Base-by-base conservation (phyloP, 2,329 filamentous ascomycete genomes). In the Colletotrichum australisinense region DNA sequence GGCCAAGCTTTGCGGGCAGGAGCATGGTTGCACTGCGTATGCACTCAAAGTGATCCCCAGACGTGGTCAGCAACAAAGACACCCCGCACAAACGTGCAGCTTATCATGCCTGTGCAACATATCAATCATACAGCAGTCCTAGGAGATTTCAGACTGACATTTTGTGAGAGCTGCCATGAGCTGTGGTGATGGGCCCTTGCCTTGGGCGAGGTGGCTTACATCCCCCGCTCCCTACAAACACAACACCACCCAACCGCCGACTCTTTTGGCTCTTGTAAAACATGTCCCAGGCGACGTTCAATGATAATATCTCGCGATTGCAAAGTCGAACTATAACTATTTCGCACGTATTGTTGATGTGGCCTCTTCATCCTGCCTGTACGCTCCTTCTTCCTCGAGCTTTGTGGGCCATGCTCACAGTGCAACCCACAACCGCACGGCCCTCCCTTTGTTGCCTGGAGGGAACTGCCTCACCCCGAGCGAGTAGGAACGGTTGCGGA, bases 61-160 rank as follows among this genome's bases (percentile, higher is more conserved):
- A 22, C 46, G 22, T 32, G 35, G 32, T 12, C 28, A 53, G 26
- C 26, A 53, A 63, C n/a, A 63, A 63, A 63, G 28, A 19, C n/a
- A 26, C 42, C 60, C 28, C 28, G 60, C 46, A 53, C 42, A 53
- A 53, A 63, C 46, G 26, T 35, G n/a, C 60, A 53, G 1, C 1
- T 3, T 11, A 2, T 9, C 28, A 53, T 35, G 6, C 7, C 30
- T 35, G n/a, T 35, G 12, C 2, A 22, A 53, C 4, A 2, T 11
- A 24, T 7, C 2, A 22, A 16, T 16, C 1, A 55, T 32, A 7
- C 2, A 19, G 4, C 2, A 5, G 4, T 14, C 4, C 11, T 0
- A 6, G 11, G 30, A 16, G 12, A 6, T 8, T 2, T 1, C n/a
- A 19, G 4, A 3, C 2, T 11, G 2, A 1, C 1, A 11, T 12